These are phyloP conservation scores for Plenodomus lindquistii DNA, from an alignment of 2,329 filamentous ascomycete genomes.

Conservation along the genomic window DNA sequence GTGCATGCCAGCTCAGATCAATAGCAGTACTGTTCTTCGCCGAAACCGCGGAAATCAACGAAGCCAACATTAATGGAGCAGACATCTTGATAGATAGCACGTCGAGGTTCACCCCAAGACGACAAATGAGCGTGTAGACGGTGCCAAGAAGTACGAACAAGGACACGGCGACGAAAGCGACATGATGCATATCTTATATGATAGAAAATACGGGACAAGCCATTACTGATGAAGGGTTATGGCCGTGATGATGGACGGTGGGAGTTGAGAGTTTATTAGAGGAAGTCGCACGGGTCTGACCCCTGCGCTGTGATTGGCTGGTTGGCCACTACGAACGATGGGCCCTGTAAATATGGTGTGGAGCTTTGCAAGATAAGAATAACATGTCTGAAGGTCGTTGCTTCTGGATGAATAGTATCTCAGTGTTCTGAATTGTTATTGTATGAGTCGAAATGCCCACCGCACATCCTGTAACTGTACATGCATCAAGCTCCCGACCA, in stretches of 20 bases:
- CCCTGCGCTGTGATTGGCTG: slow-evolving; percentile 18
- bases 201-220: slow-evolving; percentile 2
- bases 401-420: background rate
- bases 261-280: background rate
- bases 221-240: slow-evolving; percentile 28
- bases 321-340: background rate
- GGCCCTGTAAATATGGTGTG: background rate
- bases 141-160: slow-evolving; percentile 20
- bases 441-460: too few species aligned
- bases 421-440: background rate
- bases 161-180: slow-evolving; percentile 9
- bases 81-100: slow-evolving; percentile 25
- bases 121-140: slow-evolving; percentile 23
- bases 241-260: slow-evolving; percentile 12
- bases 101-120: slow-evolving; percentile 18
- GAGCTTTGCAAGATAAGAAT: background rate
- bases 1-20: slow-evolving; percentile 41
- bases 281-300: slow-evolving; percentile 19
- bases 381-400: background rate
- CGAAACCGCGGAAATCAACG: slow-evolving; percentile 6
- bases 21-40: slow-evolving; percentile 20
- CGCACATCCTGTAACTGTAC: too few species aligned
- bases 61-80: slow-evolving; percentile 21
- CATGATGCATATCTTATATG: slow-evolving; percentile 34
- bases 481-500: too few species aligned